phyloP scores from a whole-genome alignment of 1,284 basidiomycete genomes.

The Cryptococcus sp. region DNA sequence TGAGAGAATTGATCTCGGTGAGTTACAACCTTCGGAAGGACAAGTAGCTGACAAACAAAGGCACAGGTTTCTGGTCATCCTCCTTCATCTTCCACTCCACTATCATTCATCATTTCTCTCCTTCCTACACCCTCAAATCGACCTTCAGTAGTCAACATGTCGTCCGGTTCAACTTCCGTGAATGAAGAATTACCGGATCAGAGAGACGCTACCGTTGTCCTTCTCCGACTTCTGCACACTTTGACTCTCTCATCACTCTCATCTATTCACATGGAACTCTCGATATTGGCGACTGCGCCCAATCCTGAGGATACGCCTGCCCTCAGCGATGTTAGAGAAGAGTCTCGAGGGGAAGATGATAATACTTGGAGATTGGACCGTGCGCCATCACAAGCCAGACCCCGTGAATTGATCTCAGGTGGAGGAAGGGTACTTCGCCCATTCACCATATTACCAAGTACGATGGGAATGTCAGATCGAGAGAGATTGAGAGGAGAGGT shows the following conservation, averaged over 20 bases:
- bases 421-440: slow-evolving; percentile 75
- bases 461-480: slow-evolving; percentile 54
- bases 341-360: slow-evolving; percentile 44
- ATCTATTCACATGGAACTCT: slow-evolving; percentile 67
- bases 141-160: slow-evolving; percentile 7
- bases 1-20: slow-evolving; percentile 66
- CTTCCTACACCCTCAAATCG: slow-evolving; percentile 15
- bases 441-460: slow-evolving; percentile 83
- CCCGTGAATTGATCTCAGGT: slow-evolving; percentile 61
- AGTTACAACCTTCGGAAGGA: slow-evolving; percentile 12
- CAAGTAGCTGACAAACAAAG: slow-evolving; percentile 44
- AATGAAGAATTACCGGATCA: slow-evolving; percentile 57
- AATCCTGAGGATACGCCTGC: slow-evolving; percentile 14
- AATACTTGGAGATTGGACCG: slow-evolving; percentile 73
- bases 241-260: slow-evolving; percentile 66
- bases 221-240: slow-evolving; percentile 68
- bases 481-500: slow-evolving; percentile 70
- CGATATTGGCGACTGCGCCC: slow-evolving; percentile 59
- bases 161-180: slow-evolving; percentile 35
- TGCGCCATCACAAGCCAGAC: slow-evolving; percentile 34
- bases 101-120: slow-evolving; percentile 29
- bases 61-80: slow-evolving; percentile 53
- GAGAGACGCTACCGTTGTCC: slow-evolving; percentile 62
- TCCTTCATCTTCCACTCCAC: slow-evolving; percentile 38
- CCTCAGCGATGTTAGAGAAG: slow-evolving; percentile 35